Conservation (phyloP, 140 eudicot species). For the Ambrosia hybrid region DNA sequence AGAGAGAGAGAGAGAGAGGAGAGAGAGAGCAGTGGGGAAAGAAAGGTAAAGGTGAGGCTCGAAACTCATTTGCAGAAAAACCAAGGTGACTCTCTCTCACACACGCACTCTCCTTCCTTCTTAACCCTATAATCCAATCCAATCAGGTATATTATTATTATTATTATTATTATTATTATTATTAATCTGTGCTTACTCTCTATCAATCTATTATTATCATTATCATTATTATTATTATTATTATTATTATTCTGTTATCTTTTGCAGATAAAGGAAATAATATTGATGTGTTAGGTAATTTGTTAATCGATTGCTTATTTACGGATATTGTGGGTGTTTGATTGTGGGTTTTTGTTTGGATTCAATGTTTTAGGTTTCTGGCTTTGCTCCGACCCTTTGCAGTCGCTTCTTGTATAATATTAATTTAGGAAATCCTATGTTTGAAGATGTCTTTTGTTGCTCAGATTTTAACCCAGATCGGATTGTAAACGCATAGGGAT, state of each 20-base stretch:
- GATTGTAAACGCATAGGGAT: not conserved
- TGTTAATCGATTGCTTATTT: not conserved
- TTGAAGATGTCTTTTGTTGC: constrained; percentile 18
- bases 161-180: too few species aligned
- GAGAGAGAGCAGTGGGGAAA: constrained; percentile 8
- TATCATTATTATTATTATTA: too few species aligned
- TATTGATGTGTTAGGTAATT: constrained; percentile 28
- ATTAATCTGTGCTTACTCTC: too few species aligned
- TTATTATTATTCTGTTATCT: not conserved
- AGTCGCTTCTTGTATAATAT: not conserved
- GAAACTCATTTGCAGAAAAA: constrained; percentile 37
- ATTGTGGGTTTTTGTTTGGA: not conserved
- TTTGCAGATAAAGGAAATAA: constrained; percentile 27
- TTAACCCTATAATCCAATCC: constrained; percentile 23
- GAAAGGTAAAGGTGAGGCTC: constrained; percentile 38
- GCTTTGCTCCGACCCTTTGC: constrained; percentile 24
- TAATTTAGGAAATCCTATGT: constrained; percentile 10
- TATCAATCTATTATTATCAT: too few species aligned
- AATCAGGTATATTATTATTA: not conserved
- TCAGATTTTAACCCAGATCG: constrained; percentile 29
- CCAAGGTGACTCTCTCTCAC: constrained; percentile 43
- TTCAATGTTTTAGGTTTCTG: constrained; percentile 18
- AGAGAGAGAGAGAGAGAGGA: constrained; percentile 22
- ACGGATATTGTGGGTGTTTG: constrained; percentile 10
- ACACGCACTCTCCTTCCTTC: constrained; percentile 40